These are phyloP conservation scores for Aleurites moluccanus DNA, from an alignment of 441 rosid genomes.

Conservation along the genomic window DNA sequence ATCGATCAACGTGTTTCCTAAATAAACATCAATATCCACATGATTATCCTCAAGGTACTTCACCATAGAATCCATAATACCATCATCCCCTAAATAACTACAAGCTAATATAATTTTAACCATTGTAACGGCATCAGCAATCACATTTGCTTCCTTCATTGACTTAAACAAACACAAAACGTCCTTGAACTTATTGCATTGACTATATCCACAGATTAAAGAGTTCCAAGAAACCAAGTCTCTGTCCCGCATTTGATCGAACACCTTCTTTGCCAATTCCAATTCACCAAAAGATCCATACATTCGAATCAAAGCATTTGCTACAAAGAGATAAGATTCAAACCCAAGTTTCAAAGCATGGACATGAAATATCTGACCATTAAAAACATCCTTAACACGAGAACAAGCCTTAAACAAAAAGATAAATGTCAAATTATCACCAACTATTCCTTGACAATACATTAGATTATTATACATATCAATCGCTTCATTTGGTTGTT, in stretches of 20 bases:
- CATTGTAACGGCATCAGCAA: constrained; percentile 64
- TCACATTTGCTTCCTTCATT: constrained; percentile 44
- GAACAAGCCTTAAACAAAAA: constrained; percentile 51
- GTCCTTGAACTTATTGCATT: constrained; percentile 37
- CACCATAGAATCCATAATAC: constrained; percentile 35
- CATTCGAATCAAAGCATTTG: constrained; percentile 54
- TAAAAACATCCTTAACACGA: constrained; percentile 31
- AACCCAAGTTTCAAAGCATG: constrained; percentile 48
- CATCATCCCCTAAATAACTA: constrained; percentile 27
- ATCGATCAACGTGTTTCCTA: constrained; percentile 57
- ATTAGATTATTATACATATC: constrained; percentile 31
- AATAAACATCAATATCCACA: constrained; percentile 46
- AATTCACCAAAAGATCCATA: constrained; percentile 36
- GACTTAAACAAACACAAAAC: constrained; percentile 44
- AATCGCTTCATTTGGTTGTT: constrained; percentile 40
- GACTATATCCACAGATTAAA: constrained; percentile 62
- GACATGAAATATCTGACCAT: constrained; percentile 41
- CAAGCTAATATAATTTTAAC: constrained; percentile 57
- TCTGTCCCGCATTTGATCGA: constrained; percentile 48
- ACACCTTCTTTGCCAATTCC: constrained; percentile 40
- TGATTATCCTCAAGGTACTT: constrained; percentile 41
- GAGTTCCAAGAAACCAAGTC: constrained; percentile 82
- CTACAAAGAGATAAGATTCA: constrained; percentile 43
- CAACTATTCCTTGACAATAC: constrained; percentile 34
- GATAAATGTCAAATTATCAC: constrained; percentile 47